Base-by-base conservation (phyloP, 495 filamentous ascomycete genomes). In the Xeromyces bisporus region DNA sequence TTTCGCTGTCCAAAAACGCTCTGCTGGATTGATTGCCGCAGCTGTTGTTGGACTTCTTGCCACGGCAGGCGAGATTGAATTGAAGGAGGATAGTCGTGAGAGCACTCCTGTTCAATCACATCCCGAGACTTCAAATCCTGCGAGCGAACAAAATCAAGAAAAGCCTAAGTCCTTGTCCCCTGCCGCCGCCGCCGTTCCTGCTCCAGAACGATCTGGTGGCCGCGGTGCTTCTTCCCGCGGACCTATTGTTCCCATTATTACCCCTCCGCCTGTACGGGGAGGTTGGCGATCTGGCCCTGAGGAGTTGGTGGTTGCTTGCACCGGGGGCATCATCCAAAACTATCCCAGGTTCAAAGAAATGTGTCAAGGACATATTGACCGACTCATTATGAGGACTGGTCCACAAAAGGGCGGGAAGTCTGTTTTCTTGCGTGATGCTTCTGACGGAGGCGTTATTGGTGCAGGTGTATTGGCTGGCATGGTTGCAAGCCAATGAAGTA, bases 371-470 rank as follows among this genome's bases (percentile, higher is more conserved):
- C 74, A 71, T 42, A 62, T 84, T 20, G 72, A 83, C 43, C 57
- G 63, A 6, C 64, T 84, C 2, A 59, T 80, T 28, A 58, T 62
- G 39, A 51, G 59, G 15, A 71, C 72, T 27, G 69, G 69, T 23
- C 60, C 59, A 1, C 51, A 60, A 11, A 53, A 67, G 23, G 52
- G 56, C 13, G 66, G 65, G 3, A 68, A 76, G 33, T 65, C 63
- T 17, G 69, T 84, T 3, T 65, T 75, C 15, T 46, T 86, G 31
- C 61, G 60, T 23, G 75, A 80, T 30, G 80, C 76, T 30, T 69
- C 75, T 17, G 77, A 84, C 47, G 80, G 79, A 8, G 80, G 78
- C 9, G 72, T 84, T 29, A 75, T 73, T 28, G 80, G 80, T 0
- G 80, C 79, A 4, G 80, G 75, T 3, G 76, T 84, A 17, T 48